Percentiles rank a stretch among this genome's conserved stretches.
Conservation (phyloP, 2,329 filamentous ascomycete species). For the Botryotinia convoluta region DNA sequence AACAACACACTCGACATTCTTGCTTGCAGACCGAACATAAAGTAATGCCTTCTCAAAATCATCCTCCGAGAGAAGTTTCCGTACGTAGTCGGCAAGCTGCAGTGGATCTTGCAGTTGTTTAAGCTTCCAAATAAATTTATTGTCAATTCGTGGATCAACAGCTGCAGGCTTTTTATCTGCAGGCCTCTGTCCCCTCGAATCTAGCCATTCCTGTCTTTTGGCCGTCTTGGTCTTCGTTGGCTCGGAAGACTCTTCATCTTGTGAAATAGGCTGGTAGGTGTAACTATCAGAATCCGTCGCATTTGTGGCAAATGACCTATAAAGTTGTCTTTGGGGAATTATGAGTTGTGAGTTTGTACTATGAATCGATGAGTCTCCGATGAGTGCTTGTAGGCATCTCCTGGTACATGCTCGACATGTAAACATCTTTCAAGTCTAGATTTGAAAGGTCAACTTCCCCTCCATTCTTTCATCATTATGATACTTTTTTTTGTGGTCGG, state of each 20-base stretch:
- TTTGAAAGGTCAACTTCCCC: not conserved
- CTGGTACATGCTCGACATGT: conserved; percentile 35
- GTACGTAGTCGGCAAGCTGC: conserved; percentile 68
- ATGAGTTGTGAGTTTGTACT: conserved; percentile 17
- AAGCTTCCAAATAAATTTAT: conserved; percentile 29
- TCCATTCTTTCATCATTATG: not conserved
- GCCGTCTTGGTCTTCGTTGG: conserved; percentile 2
- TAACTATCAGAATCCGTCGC: not conserved
- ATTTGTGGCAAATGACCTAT: conserved; percentile 10
- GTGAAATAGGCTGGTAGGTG: conserved; percentile 6
- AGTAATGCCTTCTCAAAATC: conserved; percentile 65
- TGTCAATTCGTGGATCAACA: conserved; percentile 2
- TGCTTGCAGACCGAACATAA: conserved; percentile 68
- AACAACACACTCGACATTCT: conserved; percentile 61
- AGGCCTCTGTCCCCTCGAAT: conserved; percentile 29
- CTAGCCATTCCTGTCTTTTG: conserved; percentile 28
- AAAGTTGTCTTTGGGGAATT: conserved; percentile 2
- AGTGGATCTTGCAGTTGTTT: conserved; percentile 57
- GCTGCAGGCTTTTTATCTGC: conserved; percentile 16
- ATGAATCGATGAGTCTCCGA: conserved; percentile 28
- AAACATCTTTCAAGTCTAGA: conserved; percentile 29
- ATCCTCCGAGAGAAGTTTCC: conserved; percentile 55
- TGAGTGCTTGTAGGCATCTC: conserved; percentile 32
- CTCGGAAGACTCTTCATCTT: not conserved
- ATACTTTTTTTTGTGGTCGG: conserved; percentile 10